These are phyloP conservation scores for Aspergillus nidulans DNA, from an alignment of 495 filamentous ascomycete genomes.

Conservation along the genomic window DNA sequence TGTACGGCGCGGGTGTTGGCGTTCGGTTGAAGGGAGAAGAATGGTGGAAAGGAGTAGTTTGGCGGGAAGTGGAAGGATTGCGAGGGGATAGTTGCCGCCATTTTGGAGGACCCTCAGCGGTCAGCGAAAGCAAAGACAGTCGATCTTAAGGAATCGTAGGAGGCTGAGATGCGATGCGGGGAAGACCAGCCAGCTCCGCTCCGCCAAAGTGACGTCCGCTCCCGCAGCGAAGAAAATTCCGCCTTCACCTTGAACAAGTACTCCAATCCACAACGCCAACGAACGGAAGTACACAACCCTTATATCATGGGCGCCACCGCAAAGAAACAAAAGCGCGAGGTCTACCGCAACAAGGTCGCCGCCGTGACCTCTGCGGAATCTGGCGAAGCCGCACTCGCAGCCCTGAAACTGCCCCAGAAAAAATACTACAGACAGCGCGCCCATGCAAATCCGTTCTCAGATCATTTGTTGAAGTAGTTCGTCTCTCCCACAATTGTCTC, in stretches of 20 bases:
- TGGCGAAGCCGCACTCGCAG: constrained; percentile 7
- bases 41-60: constrained; percentile 14
- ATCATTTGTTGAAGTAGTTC: constrained; percentile 78
- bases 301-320: constrained; percentile 51
- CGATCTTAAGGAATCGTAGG: too few relatives aligned
- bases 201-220: constrained; percentile 3
- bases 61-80: constrained; percentile 7
- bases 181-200: constrained; percentile 3
- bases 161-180: constrained; percentile 2
- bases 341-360: constrained; percentile 53
- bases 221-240: constrained; percentile 1
- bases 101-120: too few relatives aligned
- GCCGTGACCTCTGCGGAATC: constrained; percentile 10
- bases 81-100: background rate
- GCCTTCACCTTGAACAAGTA: background rate
- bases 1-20: constrained; percentile 69
- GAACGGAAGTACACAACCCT: background rate
- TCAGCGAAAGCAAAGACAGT: background rate
- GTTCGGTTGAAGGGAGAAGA: constrained; percentile 71
- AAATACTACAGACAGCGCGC: constrained; percentile 94
- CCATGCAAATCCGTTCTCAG: constrained; percentile 96
- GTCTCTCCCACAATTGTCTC: background rate
- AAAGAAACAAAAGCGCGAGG: constrained; percentile 70
- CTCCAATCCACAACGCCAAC: background rate
- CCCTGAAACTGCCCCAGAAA: constrained; percentile 70